Evolutionary conservation across 768 basidiomycete genomes (phyloP).

Genomic region (Rhodotorula paludigena): DNA sequence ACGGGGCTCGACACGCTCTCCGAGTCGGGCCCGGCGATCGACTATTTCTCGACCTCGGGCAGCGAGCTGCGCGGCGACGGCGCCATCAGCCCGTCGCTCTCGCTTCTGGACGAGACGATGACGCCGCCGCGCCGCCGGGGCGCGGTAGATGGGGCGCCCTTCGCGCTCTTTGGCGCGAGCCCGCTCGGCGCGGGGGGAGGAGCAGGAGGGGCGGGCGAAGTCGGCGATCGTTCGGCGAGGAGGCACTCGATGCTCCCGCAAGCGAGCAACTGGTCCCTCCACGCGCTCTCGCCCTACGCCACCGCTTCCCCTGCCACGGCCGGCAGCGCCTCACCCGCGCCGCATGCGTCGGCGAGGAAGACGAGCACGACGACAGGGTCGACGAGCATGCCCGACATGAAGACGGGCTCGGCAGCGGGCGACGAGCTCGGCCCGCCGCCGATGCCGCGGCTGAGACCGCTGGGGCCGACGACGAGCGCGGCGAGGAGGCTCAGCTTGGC

Average conservation of each 20-base stretch:
- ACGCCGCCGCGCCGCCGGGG: conserved; percentile 14
- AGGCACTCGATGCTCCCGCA: conserved; percentile 33
- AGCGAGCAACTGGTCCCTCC: conserved; percentile 18
- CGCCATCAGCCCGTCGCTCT: not conserved
- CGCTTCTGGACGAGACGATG: not conserved
- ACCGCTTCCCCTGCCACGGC: too few species aligned
- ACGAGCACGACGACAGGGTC: not conserved
- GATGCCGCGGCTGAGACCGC: conserved; percentile 14
- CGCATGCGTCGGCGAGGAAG: not conserved
- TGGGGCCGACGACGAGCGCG: not conserved
- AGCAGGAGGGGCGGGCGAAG: not conserved
- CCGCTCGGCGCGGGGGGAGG: not conserved
- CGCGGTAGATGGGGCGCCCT: conserved; percentile 1
- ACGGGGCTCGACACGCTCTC: not conserved
- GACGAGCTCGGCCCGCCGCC: conserved; percentile 16
- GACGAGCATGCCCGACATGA: conserved; percentile 24
- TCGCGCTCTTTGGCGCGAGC: conserved; percentile 19
- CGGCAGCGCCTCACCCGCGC: too few species aligned
- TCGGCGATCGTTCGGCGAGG: not conserved
- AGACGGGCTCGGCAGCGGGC: not conserved
- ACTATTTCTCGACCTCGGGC: conserved; percentile 28
- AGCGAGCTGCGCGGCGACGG: conserved; percentile 23
- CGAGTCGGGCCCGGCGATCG: conserved; percentile 24
- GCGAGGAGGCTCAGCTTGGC: not conserved
- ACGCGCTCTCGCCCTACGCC: not conserved